A percentile compares a stretch with the other conserved stretches of the same genome.
phyloP scores from a whole-genome alignment of 2,329 filamentous ascomycete genomes.

The Aureobasidium leucospermi region DNA sequence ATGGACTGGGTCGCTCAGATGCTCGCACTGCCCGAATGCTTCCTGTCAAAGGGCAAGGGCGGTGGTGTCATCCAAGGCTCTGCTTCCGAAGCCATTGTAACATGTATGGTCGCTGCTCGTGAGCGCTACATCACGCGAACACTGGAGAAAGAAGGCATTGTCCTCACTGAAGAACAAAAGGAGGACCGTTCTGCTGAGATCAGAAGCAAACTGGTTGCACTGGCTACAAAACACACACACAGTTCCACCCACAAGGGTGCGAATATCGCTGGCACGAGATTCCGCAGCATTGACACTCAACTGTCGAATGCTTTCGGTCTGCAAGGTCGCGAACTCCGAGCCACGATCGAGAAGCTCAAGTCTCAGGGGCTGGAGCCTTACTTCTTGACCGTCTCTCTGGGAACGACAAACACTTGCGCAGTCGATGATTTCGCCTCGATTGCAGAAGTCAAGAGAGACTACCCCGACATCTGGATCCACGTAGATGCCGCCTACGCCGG shows the following conservation, averaged over 20 bases:
- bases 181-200: slow-evolving; percentile 64
- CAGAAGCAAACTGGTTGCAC: slow-evolving; percentile 65
- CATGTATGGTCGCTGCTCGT: slow-evolving; percentile 77
- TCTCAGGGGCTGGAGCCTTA: slow-evolving; percentile 72
- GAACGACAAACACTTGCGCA: slow-evolving; percentile 82
- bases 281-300: slow-evolving; percentile 58
- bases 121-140: slow-evolving; percentile 66
- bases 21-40: slow-evolving; percentile 65
- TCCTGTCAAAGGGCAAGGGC: slow-evolving; percentile 64
- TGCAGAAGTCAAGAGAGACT: slow-evolving; percentile 46
- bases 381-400: slow-evolving; percentile 75
- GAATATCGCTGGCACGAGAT: slow-evolving; percentile 77
- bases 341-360: slow-evolving; percentile 57
- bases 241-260: slow-evolving; percentile 83
- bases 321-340: slow-evolving; percentile 55
- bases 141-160: slow-evolving; percentile 40
- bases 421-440: slow-evolving; percentile 74
- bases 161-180: slow-evolving; percentile 44
- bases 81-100: slow-evolving; percentile 80
- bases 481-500: slow-evolving; percentile 92
- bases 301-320: slow-evolving; percentile 61
- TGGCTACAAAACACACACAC: slow-evolving; percentile 74
- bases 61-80: slow-evolving; percentile 94
- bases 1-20: slow-evolving; percentile 85
- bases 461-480: slow-evolving; percentile 74